Evolutionary conservation across 176 grass and related monocot genomes (phyloP).

Genomic region (Zoysia pacifica): DNA sequence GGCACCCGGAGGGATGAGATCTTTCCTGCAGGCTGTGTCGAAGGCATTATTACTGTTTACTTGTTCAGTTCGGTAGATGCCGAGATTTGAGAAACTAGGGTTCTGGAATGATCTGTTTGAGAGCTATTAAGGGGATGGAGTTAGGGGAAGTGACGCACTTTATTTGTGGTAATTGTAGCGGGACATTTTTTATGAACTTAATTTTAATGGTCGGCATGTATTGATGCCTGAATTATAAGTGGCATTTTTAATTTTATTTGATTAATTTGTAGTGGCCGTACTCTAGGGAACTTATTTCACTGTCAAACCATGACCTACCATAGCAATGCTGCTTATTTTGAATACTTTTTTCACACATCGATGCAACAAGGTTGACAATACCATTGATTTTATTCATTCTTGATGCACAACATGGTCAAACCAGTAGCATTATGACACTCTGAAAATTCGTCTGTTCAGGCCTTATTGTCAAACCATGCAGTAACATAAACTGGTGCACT

Average conservation of each 20-base stretch:
- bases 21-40: constrained; percentile 89
- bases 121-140: neutral
- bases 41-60: constrained; percentile 16
- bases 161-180: neutral
- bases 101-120: constrained; percentile 26
- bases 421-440: neutral
- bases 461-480: no score
- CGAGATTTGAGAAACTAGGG: constrained; percentile 2
- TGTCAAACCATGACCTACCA: neutral
- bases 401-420: neutral
- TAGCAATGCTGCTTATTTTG: neutral
- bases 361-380: neutral
- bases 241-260: neutral
- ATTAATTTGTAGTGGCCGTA: neutral
- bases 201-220: neutral
- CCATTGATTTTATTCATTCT: neutral
- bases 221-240: no score
- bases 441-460: neutral
- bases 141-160: neutral
- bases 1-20: constrained; percentile 54
- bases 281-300: neutral
- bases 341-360: neutral
- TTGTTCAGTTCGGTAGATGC: neutral
- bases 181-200: neutral
- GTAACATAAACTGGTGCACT: neutral